Base-by-base conservation (phyloP, 306 rosid species). In the Quercus rubra region DNA sequence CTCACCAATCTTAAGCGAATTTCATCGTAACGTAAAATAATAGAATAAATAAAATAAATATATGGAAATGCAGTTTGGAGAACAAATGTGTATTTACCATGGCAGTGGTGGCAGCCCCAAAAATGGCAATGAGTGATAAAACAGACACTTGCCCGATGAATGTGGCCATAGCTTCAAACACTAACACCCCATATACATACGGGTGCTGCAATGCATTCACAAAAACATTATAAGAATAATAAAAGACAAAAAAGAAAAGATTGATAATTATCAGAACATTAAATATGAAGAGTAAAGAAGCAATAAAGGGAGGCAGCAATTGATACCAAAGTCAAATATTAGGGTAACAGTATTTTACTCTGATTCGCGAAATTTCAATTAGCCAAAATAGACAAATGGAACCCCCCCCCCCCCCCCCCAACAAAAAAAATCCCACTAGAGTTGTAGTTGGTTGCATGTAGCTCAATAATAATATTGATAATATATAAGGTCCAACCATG, bases 61-160 rank as follows among this genome's bases (percentile, higher is more conserved):
- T 9, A 25, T 9, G 33, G 46, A 21, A 15, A 23, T 15, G 55
- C 33, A 71, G 46, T 27, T 9, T 15, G 28, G 25, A 20, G 2
- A 5, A 68, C 7, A 17, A 55, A 28, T 59, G 19, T 6, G 59
- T 28, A 12, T 61, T 83, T 77, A 86, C 90, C 92, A 86, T 89
- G 70, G 92, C 90, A 67, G 90, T 85, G 35, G 90, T 86, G 70
- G 90, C 92, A 41, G 92, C 92, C 5, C 90, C 92, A 10, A 86
- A 87, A 73, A 86, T 68, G 30, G 90, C 90, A 58, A 89, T 79
- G 76, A 89, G 92, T 28, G 87, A 83, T 5, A 89, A 58, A 41
- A 89, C 90, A n/a, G 90, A 86, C 3, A 87, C 92, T 86, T 89
- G 92, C 6, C 90, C 92, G 31, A 89, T 73, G 56, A 71, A 84